Evolutionary conservation across 2,329 filamentous ascomycete species (phyloP).

Genomic region (Gnomoniopsis smithogilvyi): DNA sequence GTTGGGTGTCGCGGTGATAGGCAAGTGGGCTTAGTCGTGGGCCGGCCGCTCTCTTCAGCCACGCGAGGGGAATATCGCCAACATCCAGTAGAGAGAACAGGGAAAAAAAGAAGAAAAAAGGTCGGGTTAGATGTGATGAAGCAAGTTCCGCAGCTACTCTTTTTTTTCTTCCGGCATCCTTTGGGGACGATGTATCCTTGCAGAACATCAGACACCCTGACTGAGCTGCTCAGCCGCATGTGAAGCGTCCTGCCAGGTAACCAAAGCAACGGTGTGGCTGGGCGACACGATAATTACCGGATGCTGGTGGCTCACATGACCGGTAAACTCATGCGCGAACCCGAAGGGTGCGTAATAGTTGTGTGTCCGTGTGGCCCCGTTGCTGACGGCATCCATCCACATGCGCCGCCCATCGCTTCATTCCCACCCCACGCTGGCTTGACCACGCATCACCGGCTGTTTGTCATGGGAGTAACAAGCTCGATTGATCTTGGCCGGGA

Average conservation of each 20-base stretch:
- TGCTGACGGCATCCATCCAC: background rate
- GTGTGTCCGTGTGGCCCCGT: background rate
- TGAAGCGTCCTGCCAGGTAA: background rate
- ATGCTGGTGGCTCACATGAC: constrained; percentile 13
- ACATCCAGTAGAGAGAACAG: background rate
- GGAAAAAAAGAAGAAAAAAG: no score
- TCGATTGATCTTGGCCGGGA: constrained; percentile 61
- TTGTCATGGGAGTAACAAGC: constrained; percentile 58
- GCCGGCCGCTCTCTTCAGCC: background rate
- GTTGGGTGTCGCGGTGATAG: background rate
- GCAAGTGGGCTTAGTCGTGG: background rate
- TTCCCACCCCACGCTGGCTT: background rate
- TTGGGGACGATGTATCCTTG: background rate
- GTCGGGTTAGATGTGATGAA: constrained; percentile 6
- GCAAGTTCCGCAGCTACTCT: background rate
- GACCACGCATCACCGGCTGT: constrained; percentile 34
- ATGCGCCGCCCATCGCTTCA: background rate
- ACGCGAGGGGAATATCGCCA: background rate
- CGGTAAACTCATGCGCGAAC: constrained; percentile 5
- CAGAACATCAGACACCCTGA: constrained; percentile 5
- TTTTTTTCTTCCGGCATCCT: background rate
- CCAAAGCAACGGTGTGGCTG: background rate
- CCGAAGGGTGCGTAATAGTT: constrained; percentile 1
- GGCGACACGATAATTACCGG: background rate
- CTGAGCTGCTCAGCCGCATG: constrained; percentile 7